Evolutionary conservation across 371 early-diverging fungal genomes (phyloP), one percentile per base, ranked within the genome.

Genomic region (Rhizomucor miehei): DNA sequence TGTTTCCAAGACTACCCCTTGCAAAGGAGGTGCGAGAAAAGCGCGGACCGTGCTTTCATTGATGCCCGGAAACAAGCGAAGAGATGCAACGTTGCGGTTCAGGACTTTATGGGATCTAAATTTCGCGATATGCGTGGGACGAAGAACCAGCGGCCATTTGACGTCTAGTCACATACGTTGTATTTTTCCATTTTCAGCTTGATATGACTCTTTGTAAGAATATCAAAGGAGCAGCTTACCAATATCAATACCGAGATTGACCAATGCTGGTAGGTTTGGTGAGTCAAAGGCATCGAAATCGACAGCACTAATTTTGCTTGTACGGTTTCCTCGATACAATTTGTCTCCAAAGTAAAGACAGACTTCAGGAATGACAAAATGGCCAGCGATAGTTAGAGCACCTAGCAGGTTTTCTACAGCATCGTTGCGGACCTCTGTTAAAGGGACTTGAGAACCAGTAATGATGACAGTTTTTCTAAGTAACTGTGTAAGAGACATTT

Each of bases 281-380:
- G 95, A 94, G 58, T 94, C 95, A 67, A 99, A 99, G 2, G 99
- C 99, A 52, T 92, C 85, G 69, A 99, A 95, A 59, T 95, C 93
- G 36, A 94, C 88, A 0, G 99, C 95, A 57, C 94, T 89, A 25
- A 91, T 81, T 63, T 99, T 99, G 36, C 91, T 85, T n/a, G 87
- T 81, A 51, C 99, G 81, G 59, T 97, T 99, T 35, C 98, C 99
- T n/a, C 98, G 82, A 64, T 84, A 97, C 16, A 99, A 79, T 62
- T 92, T 92, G 69, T 98, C 89, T 60, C 86, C 84, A 68, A 99
- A 99, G 73, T 93, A 98, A 11, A 99, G 79, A 11, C 86, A 75
- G 6, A 98, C 98, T 70, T 99, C 98, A 1, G 99, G 98, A 56
- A 99, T 97, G 16, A 94, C 90, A 82, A 92, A 98, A 63, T 99